Evolutionary conservation across 2,329 filamentous ascomycete species (phyloP), one percentile per base, ranked within the genome.

Genomic region (Colletotrichum lini): DNA sequence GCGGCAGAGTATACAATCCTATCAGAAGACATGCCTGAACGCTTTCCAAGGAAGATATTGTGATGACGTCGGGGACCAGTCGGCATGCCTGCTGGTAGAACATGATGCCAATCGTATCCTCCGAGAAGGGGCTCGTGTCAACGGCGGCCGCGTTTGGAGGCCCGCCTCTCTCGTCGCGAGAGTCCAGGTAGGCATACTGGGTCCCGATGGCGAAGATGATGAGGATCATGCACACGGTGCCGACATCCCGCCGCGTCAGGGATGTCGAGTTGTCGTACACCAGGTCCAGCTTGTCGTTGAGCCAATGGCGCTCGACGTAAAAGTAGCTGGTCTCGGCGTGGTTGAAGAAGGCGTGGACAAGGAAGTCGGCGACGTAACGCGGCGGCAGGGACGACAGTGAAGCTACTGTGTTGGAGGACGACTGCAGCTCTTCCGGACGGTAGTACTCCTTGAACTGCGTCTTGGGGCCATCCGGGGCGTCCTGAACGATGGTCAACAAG

Each of bases 11-110:
- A 72, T 89, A 90, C 12, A 88, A 83, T 2, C 86, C 88, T 16
- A 90, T 85, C 26, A 90, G 79, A 9, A 90, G 77, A 66, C 86
- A 89, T 1, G 87, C 88, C 75, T 90, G 88, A 0, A 90, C 87
- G 72, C 88, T 89, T 73, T 89, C 85, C 13, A 89, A 80, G 2
- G 87, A 89, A 0, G 86, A 85, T 8, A 85, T 84, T 1, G 87
- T 86, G 65, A 90, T 89, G 47, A 89, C 85, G 67, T 90, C 88
- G 1, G 88, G 86, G 1, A 90, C 79, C 3, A 90, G 79, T 73
- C 84, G 86, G 35, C 84, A 85, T 0, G 88, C 87, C 73, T 86
- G 85, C 65, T 88, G 86, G 73, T 90, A 90, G 71, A 90, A 88
- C 30, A 85, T 85, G 8, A 88, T 80, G 4, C 88, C 88, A 1